These are phyloP conservation scores for Proliferodiscus dingleyae DNA, from an alignment of 2,329 filamentous ascomycete genomes.

Conservation along the genomic window DNA sequence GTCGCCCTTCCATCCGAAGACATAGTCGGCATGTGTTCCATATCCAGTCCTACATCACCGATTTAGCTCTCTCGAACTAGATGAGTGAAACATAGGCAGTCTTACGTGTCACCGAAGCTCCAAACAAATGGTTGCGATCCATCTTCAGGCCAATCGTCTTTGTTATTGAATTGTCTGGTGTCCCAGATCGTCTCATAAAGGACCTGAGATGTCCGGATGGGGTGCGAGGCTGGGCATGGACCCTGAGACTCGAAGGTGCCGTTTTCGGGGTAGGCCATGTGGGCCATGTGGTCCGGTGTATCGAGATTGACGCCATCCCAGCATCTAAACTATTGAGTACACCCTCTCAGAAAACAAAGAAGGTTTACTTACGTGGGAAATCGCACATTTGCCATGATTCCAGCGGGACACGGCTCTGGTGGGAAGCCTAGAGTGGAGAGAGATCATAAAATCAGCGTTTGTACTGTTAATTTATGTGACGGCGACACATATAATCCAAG, in stretches of 20 bases:
- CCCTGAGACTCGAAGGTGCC: constrained; percentile 10
- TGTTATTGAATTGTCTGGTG: neutral
- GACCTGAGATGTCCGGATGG: constrained; percentile 44
- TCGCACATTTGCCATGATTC: constrained; percentile 30
- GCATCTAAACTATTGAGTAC: too few relatives aligned
- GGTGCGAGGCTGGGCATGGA: constrained; percentile 29
- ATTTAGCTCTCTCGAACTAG: too few relatives aligned
- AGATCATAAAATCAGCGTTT: too few relatives aligned
- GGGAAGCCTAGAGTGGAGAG: constrained; percentile 37
- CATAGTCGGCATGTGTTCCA: constrained; percentile 46
- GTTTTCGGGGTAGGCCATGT: constrained; percentile 18
- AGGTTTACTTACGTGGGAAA: constrained; percentile 26
- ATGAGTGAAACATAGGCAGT: too few relatives aligned
- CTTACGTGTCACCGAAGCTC: too few relatives aligned
- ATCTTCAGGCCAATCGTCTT: neutral
- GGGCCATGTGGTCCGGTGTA: constrained; percentile 18
- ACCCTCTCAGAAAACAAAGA: too few relatives aligned
- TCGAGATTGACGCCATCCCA: constrained; percentile 21
- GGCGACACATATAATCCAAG: too few relatives aligned
- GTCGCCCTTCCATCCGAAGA: constrained; percentile 47
- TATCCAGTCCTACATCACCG: constrained; percentile 37
- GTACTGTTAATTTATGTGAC: too few relatives aligned
- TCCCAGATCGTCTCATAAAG: constrained; percentile 24
- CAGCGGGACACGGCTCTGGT: constrained; percentile 22
- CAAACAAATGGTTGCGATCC: neutral